Conservation (phyloP, 2,329 filamentous ascomycete species). For the Botryotinia globosa region DNA sequence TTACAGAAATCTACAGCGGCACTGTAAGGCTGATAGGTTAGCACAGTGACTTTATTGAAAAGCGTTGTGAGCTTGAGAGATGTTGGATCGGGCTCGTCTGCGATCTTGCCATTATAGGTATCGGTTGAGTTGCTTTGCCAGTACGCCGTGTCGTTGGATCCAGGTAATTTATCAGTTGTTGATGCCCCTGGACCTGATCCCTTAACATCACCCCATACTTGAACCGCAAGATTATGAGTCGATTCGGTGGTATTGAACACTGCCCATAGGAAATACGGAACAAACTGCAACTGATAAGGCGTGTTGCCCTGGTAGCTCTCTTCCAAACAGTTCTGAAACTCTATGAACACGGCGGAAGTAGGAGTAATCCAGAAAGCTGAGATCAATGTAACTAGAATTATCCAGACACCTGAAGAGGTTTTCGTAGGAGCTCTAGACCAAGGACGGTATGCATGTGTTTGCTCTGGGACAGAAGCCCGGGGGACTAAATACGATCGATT, state of each 20-base stretch:
- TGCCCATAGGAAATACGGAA: constrained; percentile 71
- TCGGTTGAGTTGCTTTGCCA: constrained; percentile 56
- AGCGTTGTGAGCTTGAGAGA: constrained; percentile 68
- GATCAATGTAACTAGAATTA: constrained; percentile 31
- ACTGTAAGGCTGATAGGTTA: constrained; percentile 71
- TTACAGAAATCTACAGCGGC: constrained; percentile 64
- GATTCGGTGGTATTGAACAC: constrained; percentile 62
- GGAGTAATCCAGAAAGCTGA: constrained; percentile 40
- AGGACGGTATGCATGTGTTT: not conserved
- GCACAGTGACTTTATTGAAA: constrained; percentile 65
- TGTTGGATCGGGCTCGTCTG: constrained; percentile 46
- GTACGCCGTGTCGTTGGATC: constrained; percentile 53
- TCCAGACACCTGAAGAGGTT: constrained; percentile 22
- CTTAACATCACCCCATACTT: constrained; percentile 86
- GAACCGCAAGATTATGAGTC: constrained; percentile 68
- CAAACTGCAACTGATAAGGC: constrained; percentile 71
- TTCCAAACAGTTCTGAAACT: constrained; percentile 81
- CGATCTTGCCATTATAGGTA: constrained; percentile 69
- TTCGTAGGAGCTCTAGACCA: not conserved
- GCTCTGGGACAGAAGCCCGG: not conserved
- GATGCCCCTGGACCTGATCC: constrained; percentile 54
- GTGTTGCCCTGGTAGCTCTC: constrained; percentile 55
- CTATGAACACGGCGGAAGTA: constrained; percentile 62
- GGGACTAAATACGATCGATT: not conserved
- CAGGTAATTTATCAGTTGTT: constrained; percentile 53